These are phyloP conservation scores for Nepenthes gracilis DNA, from an alignment of 148 eudicot genomes.

Conservation along the genomic window DNA sequence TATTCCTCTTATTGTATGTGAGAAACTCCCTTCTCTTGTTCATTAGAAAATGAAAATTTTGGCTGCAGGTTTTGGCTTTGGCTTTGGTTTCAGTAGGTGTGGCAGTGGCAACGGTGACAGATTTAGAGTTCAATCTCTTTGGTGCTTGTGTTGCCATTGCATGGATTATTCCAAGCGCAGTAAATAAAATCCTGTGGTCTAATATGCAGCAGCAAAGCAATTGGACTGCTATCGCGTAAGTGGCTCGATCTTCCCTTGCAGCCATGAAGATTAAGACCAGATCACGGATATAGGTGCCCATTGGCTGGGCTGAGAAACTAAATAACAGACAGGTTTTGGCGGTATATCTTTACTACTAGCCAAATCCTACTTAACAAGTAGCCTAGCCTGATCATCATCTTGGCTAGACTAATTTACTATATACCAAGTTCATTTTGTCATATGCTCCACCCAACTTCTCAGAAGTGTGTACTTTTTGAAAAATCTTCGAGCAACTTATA, in stretches of 20 bases:
- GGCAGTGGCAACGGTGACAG: constrained; percentile 89
- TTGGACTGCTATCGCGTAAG: constrained; percentile 96
- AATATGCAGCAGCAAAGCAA: constrained; percentile 72
- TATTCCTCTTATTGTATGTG: not conserved
- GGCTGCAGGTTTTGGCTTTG: constrained; percentile 57
- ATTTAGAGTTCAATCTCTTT: constrained; percentile 65
- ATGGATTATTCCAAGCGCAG: constrained; percentile 84
- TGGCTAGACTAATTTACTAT: no score
- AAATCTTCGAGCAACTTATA: no score
- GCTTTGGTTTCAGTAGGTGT: constrained; percentile 67
- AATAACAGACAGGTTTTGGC: no score
- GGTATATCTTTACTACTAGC: no score
- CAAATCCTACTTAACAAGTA: no score
- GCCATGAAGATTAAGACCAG: not conserved
- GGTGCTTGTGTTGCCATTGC: constrained; percentile 77
- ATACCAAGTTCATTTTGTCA: no score
- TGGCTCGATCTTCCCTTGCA: not conserved
- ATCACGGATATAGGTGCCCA: no score
- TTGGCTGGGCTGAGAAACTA: no score
- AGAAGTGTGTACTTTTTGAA: no score
- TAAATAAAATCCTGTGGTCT: constrained; percentile 86
- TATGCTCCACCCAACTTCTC: no score
- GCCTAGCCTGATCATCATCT: no score
- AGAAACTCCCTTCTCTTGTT: not conserved
- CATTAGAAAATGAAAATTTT: not conserved